Conservation (phyloP, 2,329 filamentous ascomycete species). For the Cladosporium austrohemisphaericum region DNA sequence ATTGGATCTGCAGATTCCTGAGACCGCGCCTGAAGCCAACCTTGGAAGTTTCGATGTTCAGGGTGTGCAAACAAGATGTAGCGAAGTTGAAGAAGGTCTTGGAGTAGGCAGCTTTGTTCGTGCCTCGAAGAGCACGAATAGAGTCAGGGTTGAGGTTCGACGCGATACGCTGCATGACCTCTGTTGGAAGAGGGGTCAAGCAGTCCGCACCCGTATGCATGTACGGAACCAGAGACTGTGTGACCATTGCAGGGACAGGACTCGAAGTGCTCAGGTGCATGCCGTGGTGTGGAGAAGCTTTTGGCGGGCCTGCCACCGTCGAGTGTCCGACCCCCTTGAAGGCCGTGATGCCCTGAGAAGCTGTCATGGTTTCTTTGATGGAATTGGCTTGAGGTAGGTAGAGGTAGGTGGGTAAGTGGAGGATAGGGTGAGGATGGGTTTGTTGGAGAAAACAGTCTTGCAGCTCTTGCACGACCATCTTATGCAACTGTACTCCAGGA, state of each 20-base stretch:
- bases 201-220: not conserved
- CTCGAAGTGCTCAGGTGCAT: not conserved
- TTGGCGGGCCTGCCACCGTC: not conserved
- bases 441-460: too few relatives aligned
- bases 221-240: not conserved
- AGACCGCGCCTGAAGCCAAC: not conserved
- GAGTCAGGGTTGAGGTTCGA: not conserved
- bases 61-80: not conserved
- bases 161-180: slow-evolving; percentile 15
- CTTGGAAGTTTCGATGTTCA: not conserved
- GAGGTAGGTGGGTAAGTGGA: too few relatives aligned
- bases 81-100: not conserved
- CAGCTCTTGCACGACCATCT: too few relatives aligned
- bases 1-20: not conserved
- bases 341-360: not conserved
- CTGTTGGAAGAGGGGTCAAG: slow-evolving; percentile 14
- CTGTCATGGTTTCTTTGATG: not conserved
- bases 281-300: not conserved
- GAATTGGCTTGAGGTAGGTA: not conserved
- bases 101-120: slow-evolving; percentile 39
- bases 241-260: not conserved
- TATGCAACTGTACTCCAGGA: too few relatives aligned
- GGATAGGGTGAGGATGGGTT: too few relatives aligned
- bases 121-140: slow-evolving; percentile 39
- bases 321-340: not conserved